phyloP scores from a whole-genome alignment of 331 rosid genomes.

The Spiraea crenata region DNA sequence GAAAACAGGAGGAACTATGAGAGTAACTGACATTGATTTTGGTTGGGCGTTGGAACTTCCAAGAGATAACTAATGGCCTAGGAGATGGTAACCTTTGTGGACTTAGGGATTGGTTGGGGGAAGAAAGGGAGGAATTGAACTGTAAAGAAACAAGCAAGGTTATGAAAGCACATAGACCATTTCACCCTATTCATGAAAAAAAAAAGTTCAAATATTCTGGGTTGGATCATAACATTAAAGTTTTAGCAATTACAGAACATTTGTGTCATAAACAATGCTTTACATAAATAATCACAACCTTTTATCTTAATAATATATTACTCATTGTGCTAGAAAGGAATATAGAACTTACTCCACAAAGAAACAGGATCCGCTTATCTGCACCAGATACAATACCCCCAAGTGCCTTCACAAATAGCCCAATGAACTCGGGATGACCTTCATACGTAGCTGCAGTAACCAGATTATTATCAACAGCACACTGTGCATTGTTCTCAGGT shows the following conservation, averaged over 20 bases:
- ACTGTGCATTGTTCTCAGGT: slow-evolving; percentile 52
- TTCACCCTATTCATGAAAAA: not conserved
- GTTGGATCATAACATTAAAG: too few species aligned
- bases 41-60: not conserved
- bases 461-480: slow-evolving; percentile 69
- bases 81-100: not conserved
- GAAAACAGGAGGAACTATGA: too few species aligned
- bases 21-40: not conserved
- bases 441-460: slow-evolving; percentile 54
- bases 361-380: slow-evolving; percentile 61
- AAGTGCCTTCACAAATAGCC: slow-evolving; percentile 62
- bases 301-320: not conserved
- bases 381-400: slow-evolving; percentile 71
- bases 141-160: not conserved
- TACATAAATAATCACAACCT: too few species aligned
- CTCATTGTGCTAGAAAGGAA: not conserved
- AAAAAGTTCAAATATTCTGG: too few species aligned
- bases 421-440: slow-evolving; percentile 60
- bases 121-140: not conserved
- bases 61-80: not conserved
- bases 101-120: not conserved
- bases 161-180: not conserved
- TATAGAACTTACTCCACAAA: slow-evolving; percentile 71
- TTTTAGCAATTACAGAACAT: too few species aligned
- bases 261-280: too few species aligned